A percentile compares a stretch with the other conserved stretches of the same genome.
phyloP scores from a whole-genome alignment of 805 yeast genomes.

The Barnettozyma botsteinii region DNA sequence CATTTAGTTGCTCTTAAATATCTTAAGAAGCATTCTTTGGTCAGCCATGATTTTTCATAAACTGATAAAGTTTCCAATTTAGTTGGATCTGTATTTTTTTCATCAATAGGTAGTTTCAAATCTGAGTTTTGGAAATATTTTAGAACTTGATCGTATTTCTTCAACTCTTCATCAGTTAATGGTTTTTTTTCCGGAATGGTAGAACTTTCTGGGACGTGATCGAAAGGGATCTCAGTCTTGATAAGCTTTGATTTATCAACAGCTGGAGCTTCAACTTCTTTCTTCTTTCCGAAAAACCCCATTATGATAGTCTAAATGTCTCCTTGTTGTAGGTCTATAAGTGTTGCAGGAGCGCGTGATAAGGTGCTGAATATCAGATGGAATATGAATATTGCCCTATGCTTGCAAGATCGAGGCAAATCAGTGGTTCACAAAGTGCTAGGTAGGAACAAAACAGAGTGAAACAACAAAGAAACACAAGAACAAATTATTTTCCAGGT shows the following conservation, averaged over 20 bases:
- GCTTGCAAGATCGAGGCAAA: no score
- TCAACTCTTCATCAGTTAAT: constrained; percentile 49
- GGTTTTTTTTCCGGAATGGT: constrained; percentile 37
- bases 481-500: no score
- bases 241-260: constrained; percentile 27
- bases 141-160: constrained; percentile 57
- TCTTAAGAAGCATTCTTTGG: constrained; percentile 85
- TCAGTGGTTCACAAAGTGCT: no score
- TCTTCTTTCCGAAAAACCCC: constrained; percentile 26
- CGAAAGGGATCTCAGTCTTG: constrained; percentile 45
- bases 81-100: constrained; percentile 28
- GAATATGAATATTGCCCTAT: no score
- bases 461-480: no score
- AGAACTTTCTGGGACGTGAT: constrained; percentile 42
- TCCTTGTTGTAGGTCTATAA: no score
- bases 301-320: constrained; percentile 10
- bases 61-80: constrained; percentile 40
- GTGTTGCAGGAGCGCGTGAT: no score
- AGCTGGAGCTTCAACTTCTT: constrained; percentile 14
- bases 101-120: constrained; percentile 28
- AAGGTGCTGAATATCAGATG: no score
- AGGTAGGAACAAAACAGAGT: no score
- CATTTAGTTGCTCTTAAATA: constrained; percentile 93
- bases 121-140: constrained; percentile 47
- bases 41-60: constrained; percentile 85